Conservation (phyloP, 2,329 filamentous ascomycete species). For the Huntiella decipiens region DNA sequence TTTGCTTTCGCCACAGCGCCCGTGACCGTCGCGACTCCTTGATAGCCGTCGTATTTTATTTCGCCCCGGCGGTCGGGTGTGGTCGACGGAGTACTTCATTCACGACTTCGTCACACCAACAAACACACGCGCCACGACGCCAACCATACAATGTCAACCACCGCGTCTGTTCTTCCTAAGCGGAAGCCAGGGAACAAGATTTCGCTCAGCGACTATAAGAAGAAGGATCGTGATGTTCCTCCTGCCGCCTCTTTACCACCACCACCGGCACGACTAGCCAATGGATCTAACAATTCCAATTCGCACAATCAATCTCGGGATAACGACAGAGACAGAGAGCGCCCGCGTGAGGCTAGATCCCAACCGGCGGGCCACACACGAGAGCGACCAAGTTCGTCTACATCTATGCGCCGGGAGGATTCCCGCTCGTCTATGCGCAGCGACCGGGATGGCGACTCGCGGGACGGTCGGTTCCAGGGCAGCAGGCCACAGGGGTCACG, state of each 20-base stretch:
- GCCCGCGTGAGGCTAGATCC: neutral
- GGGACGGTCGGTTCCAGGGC: too few relatives aligned
- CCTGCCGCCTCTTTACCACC: neutral
- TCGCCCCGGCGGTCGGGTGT: too few relatives aligned
- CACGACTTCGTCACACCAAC: too few relatives aligned
- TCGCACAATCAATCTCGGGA: neutral
- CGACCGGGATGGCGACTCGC: neutral
- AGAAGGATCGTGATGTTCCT: conserved; percentile 19
- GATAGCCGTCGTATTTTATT: too few relatives aligned
- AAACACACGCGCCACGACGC: conserved; percentile 32
- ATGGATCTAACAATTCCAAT: neutral
- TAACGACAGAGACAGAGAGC: conserved; percentile 5
- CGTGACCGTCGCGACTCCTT: too few relatives aligned
- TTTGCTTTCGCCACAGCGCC: too few relatives aligned
- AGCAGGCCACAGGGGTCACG: too few relatives aligned
- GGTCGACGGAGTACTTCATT: too few relatives aligned
- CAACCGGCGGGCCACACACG: neutral
- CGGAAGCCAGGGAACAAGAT: conserved; percentile 32
- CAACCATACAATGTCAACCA: conserved; percentile 20
- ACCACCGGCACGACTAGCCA: neutral
- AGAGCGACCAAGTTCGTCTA: neutral
- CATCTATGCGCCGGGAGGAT: conserved; percentile 1
- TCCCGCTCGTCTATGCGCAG: neutral
- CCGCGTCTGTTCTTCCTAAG: conserved; percentile 22
- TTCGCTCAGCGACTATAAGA: conserved; percentile 40